Conservation (phyloP, 2,329 filamentous ascomycete genomes). For the Apiospora malaysiana region DNA sequence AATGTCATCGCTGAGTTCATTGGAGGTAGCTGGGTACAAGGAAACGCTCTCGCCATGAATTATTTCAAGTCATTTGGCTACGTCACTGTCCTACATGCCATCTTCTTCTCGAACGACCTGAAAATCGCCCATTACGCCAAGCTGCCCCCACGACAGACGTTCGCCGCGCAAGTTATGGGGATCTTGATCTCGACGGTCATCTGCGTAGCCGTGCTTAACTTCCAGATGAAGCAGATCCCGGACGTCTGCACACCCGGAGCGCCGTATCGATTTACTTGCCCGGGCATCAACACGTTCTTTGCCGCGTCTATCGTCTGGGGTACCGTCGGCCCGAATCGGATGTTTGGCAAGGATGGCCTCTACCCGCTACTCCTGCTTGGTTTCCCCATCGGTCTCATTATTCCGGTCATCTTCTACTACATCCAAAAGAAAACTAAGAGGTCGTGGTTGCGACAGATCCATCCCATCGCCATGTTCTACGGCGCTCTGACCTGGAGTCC, state of each 20-base stretch:
- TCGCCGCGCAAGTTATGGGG: slow-evolving; percentile 63
- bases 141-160: slow-evolving; percentile 65
- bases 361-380: slow-evolving; percentile 42
- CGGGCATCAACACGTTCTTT: slow-evolving; percentile 61
- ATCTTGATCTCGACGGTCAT: slow-evolving; percentile 48
- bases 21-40: slow-evolving; percentile 55
- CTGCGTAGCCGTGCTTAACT: slow-evolving; percentile 41
- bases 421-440: slow-evolving; percentile 47
- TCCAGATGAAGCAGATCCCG: slow-evolving; percentile 55
- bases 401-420: slow-evolving; percentile 50
- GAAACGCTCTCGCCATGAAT: slow-evolving; percentile 59
- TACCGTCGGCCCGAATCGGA: slow-evolving; percentile 45
- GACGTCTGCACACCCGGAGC: slow-evolving; percentile 56
- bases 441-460: slow-evolving; percentile 48
- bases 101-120: slow-evolving; percentile 45
- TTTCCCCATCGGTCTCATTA: slow-evolving; percentile 43
- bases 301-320: slow-evolving; percentile 54
- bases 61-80: slow-evolving; percentile 58
- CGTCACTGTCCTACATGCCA: slow-evolving; percentile 53
- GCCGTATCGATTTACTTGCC: slow-evolving; percentile 56
- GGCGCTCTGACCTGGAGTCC: slow-evolving; percentile 32
- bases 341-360: slow-evolving; percentile 44
- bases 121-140: slow-evolving; percentile 63
- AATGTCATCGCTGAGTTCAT: slow-evolving; percentile 61
- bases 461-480: slow-evolving; percentile 54